Evolutionary conservation across 257 asterid genomes (phyloP).

Genomic region (Thymus mandschuricus): DNA sequence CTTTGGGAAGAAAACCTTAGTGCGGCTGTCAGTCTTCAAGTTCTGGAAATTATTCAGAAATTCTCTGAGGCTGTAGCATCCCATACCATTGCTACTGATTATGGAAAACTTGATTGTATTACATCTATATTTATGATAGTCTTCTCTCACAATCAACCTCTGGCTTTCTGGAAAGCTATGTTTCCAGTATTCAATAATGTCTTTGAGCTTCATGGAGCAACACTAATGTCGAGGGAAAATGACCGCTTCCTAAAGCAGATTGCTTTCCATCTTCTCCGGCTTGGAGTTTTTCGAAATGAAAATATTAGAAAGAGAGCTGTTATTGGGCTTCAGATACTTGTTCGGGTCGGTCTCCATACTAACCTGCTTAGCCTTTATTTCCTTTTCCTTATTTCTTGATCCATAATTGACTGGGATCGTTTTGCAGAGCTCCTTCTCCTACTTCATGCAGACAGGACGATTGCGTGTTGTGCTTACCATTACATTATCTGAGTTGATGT

Average conservation of each 20-base stretch:
- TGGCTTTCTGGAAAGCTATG: constrained; percentile 85
- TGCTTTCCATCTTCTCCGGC: constrained; percentile 95
- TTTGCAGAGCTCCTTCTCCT: constrained; percentile 86
- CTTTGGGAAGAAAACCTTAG: constrained; percentile 99
- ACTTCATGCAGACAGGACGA: constrained; percentile 79
- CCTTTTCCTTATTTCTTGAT: constrained; percentile 25
- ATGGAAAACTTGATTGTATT: constrained; percentile 96
- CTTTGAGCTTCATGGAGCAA: constrained; percentile 94
- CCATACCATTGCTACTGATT: constrained; percentile 89
- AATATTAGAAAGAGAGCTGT: constrained; percentile 90
- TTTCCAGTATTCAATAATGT: constrained; percentile 84
- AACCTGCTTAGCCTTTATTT: constrained; percentile 24
- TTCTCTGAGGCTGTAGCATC: constrained; percentile 82
- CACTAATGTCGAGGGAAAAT: constrained; percentile 97
- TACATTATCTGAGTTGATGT: constrained; percentile 96
- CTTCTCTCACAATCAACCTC: constrained; percentile 90
- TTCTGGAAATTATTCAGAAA: constrained; percentile 80
- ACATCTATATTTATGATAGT: constrained; percentile 82
- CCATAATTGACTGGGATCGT: constrained; percentile 32
- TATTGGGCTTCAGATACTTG: constrained; percentile 92
- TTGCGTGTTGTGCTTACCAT: constrained; percentile 92
- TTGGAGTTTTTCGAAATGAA: constrained; percentile 89
- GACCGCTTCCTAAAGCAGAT: constrained; percentile 96
- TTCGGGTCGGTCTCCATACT: constrained; percentile 59
- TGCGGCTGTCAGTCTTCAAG: constrained; percentile 95